Evolutionary conservation across 2,329 filamentous ascomycete genomes (phyloP), one percentile per base, ranked within the genome.

Genomic region (Periconia macrospinosa): DNA sequence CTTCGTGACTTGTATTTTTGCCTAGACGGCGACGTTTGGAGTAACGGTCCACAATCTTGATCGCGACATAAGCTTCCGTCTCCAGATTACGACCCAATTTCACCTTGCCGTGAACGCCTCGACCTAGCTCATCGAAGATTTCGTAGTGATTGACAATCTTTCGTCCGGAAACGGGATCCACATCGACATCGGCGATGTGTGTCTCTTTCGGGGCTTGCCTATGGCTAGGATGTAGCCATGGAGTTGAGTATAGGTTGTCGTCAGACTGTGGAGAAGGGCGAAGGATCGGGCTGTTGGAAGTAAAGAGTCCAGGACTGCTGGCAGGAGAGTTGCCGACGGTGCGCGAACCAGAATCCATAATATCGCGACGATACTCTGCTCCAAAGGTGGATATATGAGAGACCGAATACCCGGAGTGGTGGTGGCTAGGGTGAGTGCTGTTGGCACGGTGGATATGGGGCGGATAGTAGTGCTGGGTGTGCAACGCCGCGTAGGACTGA

Each of bases 81-180:
- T 87, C 80, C 44, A 91, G 79, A 70, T 95, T 92, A 50, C 91
- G 86, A 45, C 92, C 94, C 45, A 97, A 82, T 77, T 99, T 99
- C 69, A 99, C 94, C 78, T 97, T 99, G 68, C 94, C 94, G 72
- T 99, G 94, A 66, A 96, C 91, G 47, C 94, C 94, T 55, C 94
- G 89, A 51, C 94, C 94, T 50, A 99, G 90, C 76, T 99, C 94
- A 73, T 96, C 90, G 60, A 97, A 89, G 65, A 99, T 91, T 75
- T 97, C 91, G 77, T 99, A 99, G 70, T 97, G 90, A 69, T 99
- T 99, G 80, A 99, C 96, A 49, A 92, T 83, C 77, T 99, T 99
- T 58, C 94, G 90, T 54, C 94, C 94, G 6, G 93, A 96, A 58
- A 91, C 83, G 50, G 85, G 85, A 73, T 97, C 92, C 58, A 92